These are phyloP conservation scores for Dendrobium officinale DNA, from an alignment of 106 monocot genomes.

Conservation along the genomic window DNA sequence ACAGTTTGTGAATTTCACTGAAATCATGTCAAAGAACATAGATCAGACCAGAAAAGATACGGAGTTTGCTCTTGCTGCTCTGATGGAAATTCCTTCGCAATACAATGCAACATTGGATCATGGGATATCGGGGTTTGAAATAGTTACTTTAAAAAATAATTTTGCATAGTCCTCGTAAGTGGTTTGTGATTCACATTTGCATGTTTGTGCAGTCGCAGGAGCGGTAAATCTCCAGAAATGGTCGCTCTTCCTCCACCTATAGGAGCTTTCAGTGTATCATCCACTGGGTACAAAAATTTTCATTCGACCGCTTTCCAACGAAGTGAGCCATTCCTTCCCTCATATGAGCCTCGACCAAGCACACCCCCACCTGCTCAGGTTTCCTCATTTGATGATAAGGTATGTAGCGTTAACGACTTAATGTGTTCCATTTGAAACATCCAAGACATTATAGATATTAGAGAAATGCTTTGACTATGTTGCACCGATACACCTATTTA, in stretches of 20 bases:
- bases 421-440: background rate
- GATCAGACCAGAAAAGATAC: constrained; percentile 62
- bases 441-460: background rate
- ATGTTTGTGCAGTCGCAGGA: constrained; percentile 22
- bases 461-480: no score
- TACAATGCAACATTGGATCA: constrained; percentile 87
- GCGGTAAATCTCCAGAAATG: constrained; percentile 58
- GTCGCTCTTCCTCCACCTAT: constrained; percentile 63
- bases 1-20: constrained; percentile 95
- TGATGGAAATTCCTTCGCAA: constrained; percentile 93
- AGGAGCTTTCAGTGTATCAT: constrained; percentile 18
- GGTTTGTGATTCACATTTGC: background rate
- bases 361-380: constrained; percentile 24
- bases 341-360: constrained; percentile 23
- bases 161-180: background rate
- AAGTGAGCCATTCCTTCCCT: constrained; percentile 27
- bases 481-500: no score
- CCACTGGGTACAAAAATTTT: constrained; percentile 25
- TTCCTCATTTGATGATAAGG: constrained; percentile 42
- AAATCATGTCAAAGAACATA: constrained; percentile 70
- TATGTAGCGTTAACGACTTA: constrained; percentile 6
- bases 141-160: background rate
- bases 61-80: constrained; percentile 71
- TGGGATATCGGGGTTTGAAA: constrained; percentile 66
- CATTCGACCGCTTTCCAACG: constrained; percentile 26